phyloP scores from a whole-genome alignment of 2,329 filamentous ascomycete genomes.

The Hymenoscyphus repandus region DNA sequence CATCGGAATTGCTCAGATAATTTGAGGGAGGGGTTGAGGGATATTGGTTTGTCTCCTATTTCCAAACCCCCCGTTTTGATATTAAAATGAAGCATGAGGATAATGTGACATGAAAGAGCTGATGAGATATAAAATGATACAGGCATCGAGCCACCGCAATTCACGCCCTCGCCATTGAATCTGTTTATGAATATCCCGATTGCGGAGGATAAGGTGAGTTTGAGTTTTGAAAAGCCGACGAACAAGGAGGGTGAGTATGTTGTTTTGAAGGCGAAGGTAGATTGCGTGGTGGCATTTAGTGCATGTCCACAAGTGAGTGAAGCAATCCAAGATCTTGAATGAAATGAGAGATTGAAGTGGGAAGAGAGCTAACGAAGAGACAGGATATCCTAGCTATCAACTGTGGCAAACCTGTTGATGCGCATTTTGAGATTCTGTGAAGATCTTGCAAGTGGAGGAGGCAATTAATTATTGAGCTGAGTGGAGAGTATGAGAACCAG shows the following conservation, averaged over 20 bases:
- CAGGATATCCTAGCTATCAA: constrained; percentile 24
- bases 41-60: background rate
- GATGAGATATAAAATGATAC: background rate
- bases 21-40: constrained; percentile 2
- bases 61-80: too few relatives aligned
- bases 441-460: too few relatives aligned
- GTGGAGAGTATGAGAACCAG: too few relatives aligned
- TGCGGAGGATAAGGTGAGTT: background rate
- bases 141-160: constrained; percentile 5
- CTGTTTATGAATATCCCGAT: constrained; percentile 14
- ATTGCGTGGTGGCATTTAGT: constrained; percentile 10
- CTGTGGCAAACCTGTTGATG: constrained; percentile 21
- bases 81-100: background rate
- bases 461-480: too few relatives aligned
- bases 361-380: background rate
- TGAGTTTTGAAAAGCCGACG: constrained; percentile 5
- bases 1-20: constrained; percentile 9
- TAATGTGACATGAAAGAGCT: background rate
- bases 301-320: constrained; percentile 5
- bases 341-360: background rate
- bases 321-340: background rate
- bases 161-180: constrained; percentile 9
- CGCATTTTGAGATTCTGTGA: constrained; percentile 18
- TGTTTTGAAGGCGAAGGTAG: constrained; percentile 7
- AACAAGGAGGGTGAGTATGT: constrained; percentile 7